A percentile compares a stretch with the other conserved stretches of the same genome.
Evolutionary conservation across 2,329 filamentous ascomycete species (phyloP).

Genomic region (Ophiostoma montium): DNA sequence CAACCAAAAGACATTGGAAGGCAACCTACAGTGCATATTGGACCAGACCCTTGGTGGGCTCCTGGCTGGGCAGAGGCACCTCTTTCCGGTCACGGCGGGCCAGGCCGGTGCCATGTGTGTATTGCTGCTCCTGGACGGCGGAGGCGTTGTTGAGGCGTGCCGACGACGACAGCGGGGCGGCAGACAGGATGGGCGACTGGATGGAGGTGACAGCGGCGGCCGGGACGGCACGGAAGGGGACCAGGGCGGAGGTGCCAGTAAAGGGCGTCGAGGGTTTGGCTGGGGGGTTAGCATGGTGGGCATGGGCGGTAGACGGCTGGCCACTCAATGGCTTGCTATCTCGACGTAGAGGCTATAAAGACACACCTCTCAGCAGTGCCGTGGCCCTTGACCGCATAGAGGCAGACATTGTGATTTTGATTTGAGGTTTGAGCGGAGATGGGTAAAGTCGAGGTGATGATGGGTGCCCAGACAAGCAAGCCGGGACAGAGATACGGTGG

Average conservation of each 20-base stretch:
- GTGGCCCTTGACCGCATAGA: slow-evolving; percentile 36
- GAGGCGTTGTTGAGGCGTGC: slow-evolving; percentile 48
- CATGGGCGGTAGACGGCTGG: neutral
- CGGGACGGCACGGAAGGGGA: slow-evolving; percentile 46
- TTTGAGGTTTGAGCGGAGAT: slow-evolving; percentile 6
- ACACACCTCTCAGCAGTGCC: slow-evolving; percentile 38
- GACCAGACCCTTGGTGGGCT: slow-evolving; percentile 62
- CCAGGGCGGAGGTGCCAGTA: slow-evolving; percentile 30
- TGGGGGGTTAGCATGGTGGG: slow-evolving; percentile 20
- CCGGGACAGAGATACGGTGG: neutral
- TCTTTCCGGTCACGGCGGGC: slow-evolving; percentile 47
- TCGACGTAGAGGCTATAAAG: neutral
- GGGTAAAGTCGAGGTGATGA: slow-evolving; percentile 1
- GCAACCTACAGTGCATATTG: slow-evolving; percentile 72
- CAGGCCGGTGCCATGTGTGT: slow-evolving; percentile 31
- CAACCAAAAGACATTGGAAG: neutral
- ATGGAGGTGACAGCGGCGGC: slow-evolving; percentile 28
- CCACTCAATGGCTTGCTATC: neutral
- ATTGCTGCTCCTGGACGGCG: slow-evolving; percentile 32
- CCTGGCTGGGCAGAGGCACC: slow-evolving; percentile 65
- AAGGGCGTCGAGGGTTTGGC: slow-evolving; percentile 41
- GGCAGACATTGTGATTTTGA: slow-evolving; percentile 36
- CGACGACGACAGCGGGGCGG: slow-evolving; percentile 49
- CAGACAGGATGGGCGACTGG: slow-evolving; percentile 39
- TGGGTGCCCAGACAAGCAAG: neutral